Evolutionary conservation across 306 rosid species (phyloP).

Genomic region (Acacia acuminata): DNA sequence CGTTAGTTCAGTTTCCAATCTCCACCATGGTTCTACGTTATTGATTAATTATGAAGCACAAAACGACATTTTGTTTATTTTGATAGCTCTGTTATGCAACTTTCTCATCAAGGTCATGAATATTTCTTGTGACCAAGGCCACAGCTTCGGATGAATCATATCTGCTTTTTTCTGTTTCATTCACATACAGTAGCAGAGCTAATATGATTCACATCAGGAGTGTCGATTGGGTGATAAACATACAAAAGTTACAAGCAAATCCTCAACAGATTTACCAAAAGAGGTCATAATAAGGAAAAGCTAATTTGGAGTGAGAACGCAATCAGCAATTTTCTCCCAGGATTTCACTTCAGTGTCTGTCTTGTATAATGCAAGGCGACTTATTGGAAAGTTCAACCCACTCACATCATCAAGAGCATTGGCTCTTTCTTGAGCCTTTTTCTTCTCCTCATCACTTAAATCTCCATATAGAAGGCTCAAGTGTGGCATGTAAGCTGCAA

Average conservation of each 20-base stretch:
- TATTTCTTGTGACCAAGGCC: background rate
- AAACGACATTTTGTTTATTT: background rate
- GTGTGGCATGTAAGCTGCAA: conserved; percentile 86
- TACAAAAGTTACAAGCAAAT: background rate
- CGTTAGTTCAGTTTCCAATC: too few relatives aligned
- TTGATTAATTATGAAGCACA: too few relatives aligned
- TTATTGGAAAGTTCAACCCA: conserved; percentile 63
- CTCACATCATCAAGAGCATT: conserved; percentile 51
- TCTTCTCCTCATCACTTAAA: conserved; percentile 74
- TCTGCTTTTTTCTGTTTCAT: background rate
- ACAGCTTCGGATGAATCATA: background rate
- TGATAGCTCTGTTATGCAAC: background rate
- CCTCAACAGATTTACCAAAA: background rate
- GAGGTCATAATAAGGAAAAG: background rate
- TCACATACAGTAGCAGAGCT: background rate
- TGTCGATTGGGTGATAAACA: background rate
- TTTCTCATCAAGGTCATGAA: background rate
- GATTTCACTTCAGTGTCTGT: conserved; percentile 75
- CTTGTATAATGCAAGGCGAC: conserved; percentile 75
- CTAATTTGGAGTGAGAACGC: conserved; percentile 50
- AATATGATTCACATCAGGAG: background rate
- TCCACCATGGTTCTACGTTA: too few relatives aligned
- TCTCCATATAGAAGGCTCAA: conserved; percentile 74
- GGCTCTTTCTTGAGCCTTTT: conserved; percentile 57
- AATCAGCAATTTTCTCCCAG: conserved; percentile 84